phyloP scores from a whole-genome alignment of 352 stramenopile genomes.

The Sclerospora graminicola region DNA sequence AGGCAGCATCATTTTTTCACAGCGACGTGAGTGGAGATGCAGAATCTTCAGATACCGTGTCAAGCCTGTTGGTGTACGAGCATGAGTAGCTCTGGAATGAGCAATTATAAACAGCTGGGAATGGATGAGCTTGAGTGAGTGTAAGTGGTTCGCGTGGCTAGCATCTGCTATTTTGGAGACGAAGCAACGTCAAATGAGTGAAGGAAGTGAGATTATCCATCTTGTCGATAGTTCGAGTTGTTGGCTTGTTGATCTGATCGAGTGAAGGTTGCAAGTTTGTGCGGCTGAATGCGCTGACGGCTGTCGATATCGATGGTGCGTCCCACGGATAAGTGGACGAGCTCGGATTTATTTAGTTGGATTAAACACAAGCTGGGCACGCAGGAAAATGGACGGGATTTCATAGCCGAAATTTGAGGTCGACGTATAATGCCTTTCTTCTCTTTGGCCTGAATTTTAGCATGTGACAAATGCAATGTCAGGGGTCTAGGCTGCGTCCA shows the following conservation, averaged over 20 bases:
- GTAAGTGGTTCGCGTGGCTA: slow-evolving; percentile 2
- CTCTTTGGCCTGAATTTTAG: slow-evolving; percentile 6
- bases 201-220: slow-evolving; percentile 3
- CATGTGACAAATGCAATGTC: slow-evolving; percentile 12
- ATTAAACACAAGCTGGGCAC: slow-evolving; percentile 45
- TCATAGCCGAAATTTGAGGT: slow-evolving; percentile 9
- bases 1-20: slow-evolving; percentile 55
- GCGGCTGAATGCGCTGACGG: slow-evolving; percentile 4
- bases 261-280: slow-evolving; percentile 6
- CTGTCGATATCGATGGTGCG: slow-evolving; percentile 19
- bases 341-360: slow-evolving; percentile 57
- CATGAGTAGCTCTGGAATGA: slow-evolving; percentile 13
- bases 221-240: slow-evolving; percentile 8
- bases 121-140: slow-evolving; percentile 10
- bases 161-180: slow-evolving; percentile 5
- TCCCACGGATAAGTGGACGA: slow-evolving; percentile 34
- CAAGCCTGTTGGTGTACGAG: slow-evolving; percentile 60
- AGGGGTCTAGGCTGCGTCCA: neutral
- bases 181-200: slow-evolving; percentile 10
- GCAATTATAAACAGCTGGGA: neutral
- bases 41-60: slow-evolving; percentile 42
- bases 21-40: slow-evolving; percentile 63
- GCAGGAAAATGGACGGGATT: slow-evolving; percentile 13
- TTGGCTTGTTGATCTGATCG: slow-evolving; percentile 16
- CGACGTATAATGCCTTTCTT: slow-evolving; percentile 6